Evolutionary conservation across 164 flowering plant species (phyloP).

Genomic region (Macadamia tetraphylla): DNA sequence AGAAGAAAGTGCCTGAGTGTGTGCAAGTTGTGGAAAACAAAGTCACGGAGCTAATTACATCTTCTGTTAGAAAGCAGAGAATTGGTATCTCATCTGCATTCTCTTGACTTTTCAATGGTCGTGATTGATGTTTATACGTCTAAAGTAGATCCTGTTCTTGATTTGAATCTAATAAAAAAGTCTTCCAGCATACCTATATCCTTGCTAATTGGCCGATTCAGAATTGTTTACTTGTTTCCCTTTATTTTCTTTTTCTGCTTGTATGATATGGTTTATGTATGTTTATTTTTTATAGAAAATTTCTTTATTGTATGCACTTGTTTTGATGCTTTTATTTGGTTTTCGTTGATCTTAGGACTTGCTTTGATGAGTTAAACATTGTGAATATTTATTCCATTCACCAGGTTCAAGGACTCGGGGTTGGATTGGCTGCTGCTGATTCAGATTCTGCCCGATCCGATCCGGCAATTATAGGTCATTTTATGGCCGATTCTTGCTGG

Average conservation of each 20-base stretch:
- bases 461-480: too few species aligned
- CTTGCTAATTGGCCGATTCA: not conserved
- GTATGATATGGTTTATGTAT: too few species aligned
- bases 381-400: not conserved
- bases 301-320: too few species aligned
- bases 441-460: too few species aligned
- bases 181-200: not conserved
- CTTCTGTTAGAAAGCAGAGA: conserved; percentile 67
- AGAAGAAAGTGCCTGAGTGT: conserved; percentile 47
- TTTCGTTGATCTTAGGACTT: too few species aligned
- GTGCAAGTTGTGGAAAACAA: conserved; percentile 43
- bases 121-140: not conserved
- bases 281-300: too few species aligned
- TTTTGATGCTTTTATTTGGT: too few species aligned
- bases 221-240: not conserved
- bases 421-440: too few species aligned
- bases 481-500: not conserved
- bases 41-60: conserved; percentile 63
- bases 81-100: conserved; percentile 25
- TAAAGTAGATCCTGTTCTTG: not conserved
- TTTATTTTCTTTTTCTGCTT: too few species aligned
- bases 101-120: not conserved
- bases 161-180: not conserved
- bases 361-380: too few species aligned
- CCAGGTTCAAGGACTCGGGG: not conserved